Conservation (phyloP, 768 basidiomycete species). For the Agrocybe chaxingu region DNA sequence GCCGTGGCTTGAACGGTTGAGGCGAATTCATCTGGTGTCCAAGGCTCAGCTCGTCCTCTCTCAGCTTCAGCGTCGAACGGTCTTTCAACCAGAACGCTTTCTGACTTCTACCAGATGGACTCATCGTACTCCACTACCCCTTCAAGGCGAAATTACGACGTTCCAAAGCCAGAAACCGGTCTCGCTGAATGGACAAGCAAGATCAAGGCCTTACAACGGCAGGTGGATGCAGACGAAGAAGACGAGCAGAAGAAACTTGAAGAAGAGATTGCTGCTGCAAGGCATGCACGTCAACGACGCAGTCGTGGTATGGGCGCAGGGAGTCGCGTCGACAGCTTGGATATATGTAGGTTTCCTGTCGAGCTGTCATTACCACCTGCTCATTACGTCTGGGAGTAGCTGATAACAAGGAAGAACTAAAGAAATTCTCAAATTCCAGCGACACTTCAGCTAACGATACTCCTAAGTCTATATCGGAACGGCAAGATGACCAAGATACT, state of each 20-base stretch:
- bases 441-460: conserved; percentile 18
- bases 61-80: background rate
- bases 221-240: conserved; percentile 80
- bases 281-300: conserved; percentile 46
- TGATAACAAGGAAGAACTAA: conserved; percentile 13
- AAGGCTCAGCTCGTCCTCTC: background rate
- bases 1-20: background rate
- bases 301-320: conserved; percentile 40
- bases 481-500: conserved; percentile 41
- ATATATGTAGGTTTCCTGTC: conserved; percentile 41
- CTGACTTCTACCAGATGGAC: conserved; percentile 15
- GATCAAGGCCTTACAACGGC: conserved; percentile 77
- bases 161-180: conserved; percentile 57
- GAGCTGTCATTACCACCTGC: no score
- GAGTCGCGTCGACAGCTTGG: conserved; percentile 34
- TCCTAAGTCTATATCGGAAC: conserved; percentile 27
- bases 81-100: background rate
- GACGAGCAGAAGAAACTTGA: conserved; percentile 68
- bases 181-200: conserved; percentile 81
- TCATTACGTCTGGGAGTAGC: conserved; percentile 6
- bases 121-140: conserved; percentile 15
- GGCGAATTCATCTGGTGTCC: conserved; percentile 1
- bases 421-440: conserved; percentile 4
- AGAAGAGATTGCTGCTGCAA: conserved; percentile 57
- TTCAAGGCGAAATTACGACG: conserved; percentile 29